phyloP scores from a whole-genome alignment of 495 filamentous ascomycete genomes.

The Penicillium chermesinum region DNA sequence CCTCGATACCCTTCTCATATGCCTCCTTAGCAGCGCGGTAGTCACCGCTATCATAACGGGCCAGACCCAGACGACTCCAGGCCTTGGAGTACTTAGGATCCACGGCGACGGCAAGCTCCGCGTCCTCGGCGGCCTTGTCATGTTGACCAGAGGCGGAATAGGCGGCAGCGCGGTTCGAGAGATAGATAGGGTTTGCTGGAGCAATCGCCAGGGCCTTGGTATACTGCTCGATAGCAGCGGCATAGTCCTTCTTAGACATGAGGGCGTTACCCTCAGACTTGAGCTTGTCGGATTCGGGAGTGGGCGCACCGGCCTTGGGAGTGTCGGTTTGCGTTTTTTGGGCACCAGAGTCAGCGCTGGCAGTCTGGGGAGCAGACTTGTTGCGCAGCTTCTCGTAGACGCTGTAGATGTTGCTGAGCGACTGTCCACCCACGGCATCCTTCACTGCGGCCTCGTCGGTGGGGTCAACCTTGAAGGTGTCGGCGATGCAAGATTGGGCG shows the following conservation, averaged over 20 bases:
- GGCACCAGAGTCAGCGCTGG: slow-evolving; percentile 8
- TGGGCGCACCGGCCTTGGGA: slow-evolving; percentile 36
- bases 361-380: slow-evolving; percentile 45
- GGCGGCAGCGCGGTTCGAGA: slow-evolving; percentile 94
- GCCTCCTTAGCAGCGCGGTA: slow-evolving; percentile 89
- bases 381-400: slow-evolving; percentile 93
- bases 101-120: slow-evolving; percentile 75
- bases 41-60: slow-evolving; percentile 84
- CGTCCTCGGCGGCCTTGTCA: slow-evolving; percentile 73
- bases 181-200: slow-evolving; percentile 89
- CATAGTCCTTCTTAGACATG: slow-evolving; percentile 88
- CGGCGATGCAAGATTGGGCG: slow-evolving; percentile 85
- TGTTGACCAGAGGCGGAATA: slow-evolving; percentile 78
- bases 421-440: slow-evolving; percentile 76
- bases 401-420: slow-evolving; percentile 81
- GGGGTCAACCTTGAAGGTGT: slow-evolving; percentile 91
- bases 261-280: slow-evolving; percentile 92
- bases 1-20: slow-evolving; percentile 86
- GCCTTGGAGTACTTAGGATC: slow-evolving; percentile 96
- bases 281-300: slow-evolving; percentile 71
- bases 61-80: slow-evolving; percentile 87
- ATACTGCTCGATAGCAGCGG: slow-evolving; percentile 74
- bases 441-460: slow-evolving; percentile 64
- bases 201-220: slow-evolving; percentile 73
- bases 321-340: slow-evolving; percentile 21